Evolutionary conservation across 805 yeast species (phyloP).

Genomic region (Kuraishia hungarica): DNA sequence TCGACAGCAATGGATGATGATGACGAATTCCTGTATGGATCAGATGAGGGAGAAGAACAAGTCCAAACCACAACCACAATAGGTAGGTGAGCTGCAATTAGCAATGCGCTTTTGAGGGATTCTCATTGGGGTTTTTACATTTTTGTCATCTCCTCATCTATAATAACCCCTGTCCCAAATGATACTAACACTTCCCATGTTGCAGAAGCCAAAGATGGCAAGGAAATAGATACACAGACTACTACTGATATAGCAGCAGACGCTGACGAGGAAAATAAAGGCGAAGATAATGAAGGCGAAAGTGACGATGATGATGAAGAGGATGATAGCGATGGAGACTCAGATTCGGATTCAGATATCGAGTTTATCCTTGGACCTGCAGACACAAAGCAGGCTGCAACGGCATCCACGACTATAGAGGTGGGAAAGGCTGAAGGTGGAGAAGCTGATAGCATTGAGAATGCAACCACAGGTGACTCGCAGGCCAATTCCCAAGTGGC

Average conservation of each 20-base stretch:
- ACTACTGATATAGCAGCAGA: constrained; percentile 11
- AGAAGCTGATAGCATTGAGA: constrained; percentile 20
- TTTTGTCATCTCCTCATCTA: not conserved
- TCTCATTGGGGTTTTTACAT: too few species aligned
- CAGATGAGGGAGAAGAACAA: constrained; percentile 29
- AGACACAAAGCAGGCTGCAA: constrained; percentile 9
- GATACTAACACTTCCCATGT: constrained; percentile 6
- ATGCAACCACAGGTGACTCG: constrained; percentile 12
- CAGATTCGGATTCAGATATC: constrained; percentile 47
- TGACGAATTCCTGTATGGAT: constrained; percentile 60
- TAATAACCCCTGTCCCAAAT: not conserved
- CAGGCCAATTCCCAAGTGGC: constrained; percentile 9
- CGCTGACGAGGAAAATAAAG: constrained; percentile 10
- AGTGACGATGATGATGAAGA: constrained; percentile 36
- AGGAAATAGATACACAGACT: constrained; percentile 8
- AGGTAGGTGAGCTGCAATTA: constrained; percentile 11
- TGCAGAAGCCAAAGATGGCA: constrained; percentile 13
- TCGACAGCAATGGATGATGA: constrained; percentile 42
- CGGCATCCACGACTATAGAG: constrained; percentile 6
- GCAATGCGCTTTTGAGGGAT: too few species aligned
- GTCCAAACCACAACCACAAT: constrained; percentile 12
- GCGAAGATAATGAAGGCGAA: constrained; percentile 14
- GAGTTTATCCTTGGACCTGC: constrained; percentile 67
- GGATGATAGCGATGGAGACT: constrained; percentile 28
- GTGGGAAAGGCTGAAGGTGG: constrained; percentile 5